These are phyloP conservation scores for Xylaria acuta DNA, from an alignment of 495 filamentous ascomycete species.

Conservation along the genomic window DNA sequence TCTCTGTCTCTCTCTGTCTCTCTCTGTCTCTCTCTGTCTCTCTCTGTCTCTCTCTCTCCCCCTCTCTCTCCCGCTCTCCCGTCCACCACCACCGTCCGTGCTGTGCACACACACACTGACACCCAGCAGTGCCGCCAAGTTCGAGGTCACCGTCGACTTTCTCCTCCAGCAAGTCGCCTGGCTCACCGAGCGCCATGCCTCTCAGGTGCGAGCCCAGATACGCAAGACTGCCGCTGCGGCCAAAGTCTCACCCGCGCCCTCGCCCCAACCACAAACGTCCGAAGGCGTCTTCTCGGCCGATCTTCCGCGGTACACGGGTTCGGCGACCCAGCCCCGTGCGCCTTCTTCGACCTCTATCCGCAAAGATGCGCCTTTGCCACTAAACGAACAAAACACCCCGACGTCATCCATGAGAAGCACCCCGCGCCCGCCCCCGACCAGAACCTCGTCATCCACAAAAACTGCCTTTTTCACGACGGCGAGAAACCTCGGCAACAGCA, in stretches of 20 bases:
- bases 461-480: slow-evolving; percentile 56
- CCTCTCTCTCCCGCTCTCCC: too few species aligned
- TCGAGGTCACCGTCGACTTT: slow-evolving; percentile 80
- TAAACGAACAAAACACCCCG: slow-evolving; percentile 50
- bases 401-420: slow-evolving; percentile 46
- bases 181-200: slow-evolving; percentile 90
- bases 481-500: slow-evolving; percentile 36
- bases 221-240: slow-evolving; percentile 63
- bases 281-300: slow-evolving; percentile 54
- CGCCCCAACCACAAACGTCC: slow-evolving; percentile 59
- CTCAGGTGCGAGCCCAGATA: slow-evolving; percentile 90
- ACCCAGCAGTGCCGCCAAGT: slow-evolving; percentile 48
- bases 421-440: slow-evolving; percentile 51
- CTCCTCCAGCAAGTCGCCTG: slow-evolving; percentile 93
- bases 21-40: too few species aligned
- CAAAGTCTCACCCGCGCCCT: slow-evolving; percentile 57
- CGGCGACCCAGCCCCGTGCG: slow-evolving; percentile 59
- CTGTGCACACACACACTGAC: slow-evolving; percentile 33
- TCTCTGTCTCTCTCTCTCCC: too few species aligned
- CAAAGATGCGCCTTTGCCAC: slow-evolving; percentile 63
- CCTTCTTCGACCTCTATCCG: slow-evolving; percentile 69
- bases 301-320: slow-evolving; percentile 63
- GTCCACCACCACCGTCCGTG: slow-evolving; percentile 10
- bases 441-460: slow-evolving; percentile 66
- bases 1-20: too few species aligned